These are phyloP conservation scores for Ustilago trichophora DNA, from an alignment of 1,284 basidiomycete genomes.

Conservation along the genomic window DNA sequence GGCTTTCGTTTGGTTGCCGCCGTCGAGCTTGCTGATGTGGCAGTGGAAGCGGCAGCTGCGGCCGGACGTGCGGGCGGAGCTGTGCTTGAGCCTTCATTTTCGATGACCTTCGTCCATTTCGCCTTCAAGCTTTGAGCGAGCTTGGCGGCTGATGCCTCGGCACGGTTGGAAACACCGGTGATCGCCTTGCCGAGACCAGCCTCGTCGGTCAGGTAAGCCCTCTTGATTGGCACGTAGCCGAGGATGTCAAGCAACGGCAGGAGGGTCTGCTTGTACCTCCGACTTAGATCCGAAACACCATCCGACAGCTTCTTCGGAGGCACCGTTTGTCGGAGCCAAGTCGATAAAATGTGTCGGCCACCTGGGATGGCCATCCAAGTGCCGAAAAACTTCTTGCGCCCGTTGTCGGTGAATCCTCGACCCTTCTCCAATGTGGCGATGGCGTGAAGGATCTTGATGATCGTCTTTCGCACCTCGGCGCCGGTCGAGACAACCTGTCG, in stretches of 20 bases:
- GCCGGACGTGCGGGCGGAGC: background rate
- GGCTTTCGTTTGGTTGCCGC: constrained; percentile 26
- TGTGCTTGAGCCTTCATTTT: constrained; percentile 7
- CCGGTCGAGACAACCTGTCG: constrained; percentile 10
- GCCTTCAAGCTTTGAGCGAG: constrained; percentile 33
- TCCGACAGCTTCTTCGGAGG: constrained; percentile 37
- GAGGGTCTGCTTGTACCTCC: constrained; percentile 38
- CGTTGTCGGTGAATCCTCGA: constrained; percentile 25
- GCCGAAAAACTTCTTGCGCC: constrained; percentile 20
- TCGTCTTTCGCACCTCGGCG: constrained; percentile 21
- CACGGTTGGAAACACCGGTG: constrained; percentile 40
- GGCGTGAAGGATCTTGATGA: constrained; percentile 16
- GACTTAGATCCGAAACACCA: constrained; percentile 38
- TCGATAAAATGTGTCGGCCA: constrained; percentile 28
- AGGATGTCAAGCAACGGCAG: constrained; percentile 46
- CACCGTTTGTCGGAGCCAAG: constrained; percentile 26
- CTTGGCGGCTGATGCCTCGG: constrained; percentile 24
- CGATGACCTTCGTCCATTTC: constrained; percentile 52
- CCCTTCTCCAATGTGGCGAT: constrained; percentile 36
- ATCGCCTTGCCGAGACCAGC: constrained; percentile 50
- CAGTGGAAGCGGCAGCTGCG: background rate
- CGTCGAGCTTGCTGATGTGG: background rate
- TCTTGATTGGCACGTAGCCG: constrained; percentile 31
- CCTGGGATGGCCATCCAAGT: constrained; percentile 25
- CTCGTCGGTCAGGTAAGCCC: constrained; percentile 51